Conservation (phyloP, 306 rosid genomes). For the Vicia faba region DNA sequence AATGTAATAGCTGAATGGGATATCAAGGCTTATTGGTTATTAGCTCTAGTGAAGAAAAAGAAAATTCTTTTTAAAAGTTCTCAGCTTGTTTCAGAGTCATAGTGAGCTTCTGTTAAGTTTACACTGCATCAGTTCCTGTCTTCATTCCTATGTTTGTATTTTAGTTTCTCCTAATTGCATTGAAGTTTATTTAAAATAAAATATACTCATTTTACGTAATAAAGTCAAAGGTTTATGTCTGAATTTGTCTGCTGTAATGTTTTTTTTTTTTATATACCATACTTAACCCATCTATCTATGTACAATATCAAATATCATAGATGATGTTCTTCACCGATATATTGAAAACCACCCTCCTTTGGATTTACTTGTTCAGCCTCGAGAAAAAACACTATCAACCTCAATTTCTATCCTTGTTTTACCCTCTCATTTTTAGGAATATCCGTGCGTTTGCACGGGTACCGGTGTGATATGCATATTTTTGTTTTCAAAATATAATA, state of each 20-base stretch:
- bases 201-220: too few species aligned
- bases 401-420: too few species aligned
- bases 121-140: neutral
- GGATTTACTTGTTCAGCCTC: too few species aligned
- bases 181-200: neutral
- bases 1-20: conserved; percentile 16
- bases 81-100: conserved; percentile 30
- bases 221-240: too few species aligned
- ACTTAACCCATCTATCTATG: neutral
- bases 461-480: too few species aligned
- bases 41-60: conserved; percentile 8
- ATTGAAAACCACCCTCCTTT: too few species aligned
- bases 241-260: too few species aligned
- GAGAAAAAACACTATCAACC: too few species aligned
- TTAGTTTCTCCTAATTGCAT: neutral
- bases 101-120: conserved; percentile 1
- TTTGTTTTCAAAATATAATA: too few species aligned
- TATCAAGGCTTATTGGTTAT: conserved; percentile 18
- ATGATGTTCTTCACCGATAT: neutral
- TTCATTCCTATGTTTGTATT: neutral
- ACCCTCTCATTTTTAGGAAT: too few species aligned
- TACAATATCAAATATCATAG: neutral
- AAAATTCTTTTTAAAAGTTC: conserved; percentile 10
- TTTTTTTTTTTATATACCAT: too few species aligned
- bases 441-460: too few species aligned